Base-by-base conservation (phyloP, 345 rosid species). In the Dipteronia dyeriana region DNA sequence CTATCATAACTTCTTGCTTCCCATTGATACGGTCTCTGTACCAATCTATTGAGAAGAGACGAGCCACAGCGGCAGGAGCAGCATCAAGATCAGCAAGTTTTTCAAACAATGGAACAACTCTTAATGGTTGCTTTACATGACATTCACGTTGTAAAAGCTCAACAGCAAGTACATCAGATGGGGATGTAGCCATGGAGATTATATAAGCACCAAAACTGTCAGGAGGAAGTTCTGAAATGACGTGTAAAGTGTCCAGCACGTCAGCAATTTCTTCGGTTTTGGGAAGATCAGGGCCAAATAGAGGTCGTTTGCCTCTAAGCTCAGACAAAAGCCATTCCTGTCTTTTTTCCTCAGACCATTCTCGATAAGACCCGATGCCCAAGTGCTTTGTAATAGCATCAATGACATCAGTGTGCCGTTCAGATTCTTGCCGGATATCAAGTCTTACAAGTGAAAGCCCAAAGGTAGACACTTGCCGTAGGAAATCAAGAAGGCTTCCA, bases 1-100 rank as follows among this genome's bases (percentile, higher is more conserved):
- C 99, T 1, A 95, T 95, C 98, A 95, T 95, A 68, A 95, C 99
- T 75, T 95, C 99, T 83, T 95, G 99, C 83, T 92, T 95, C 25
- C 98, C 98, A 76, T 91, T 83, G 83, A 95, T 93, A 25, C 91
- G 85, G 74, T 93, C 76, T 75, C 88, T 91, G 76, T 95, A 95
- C 99, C 99, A 95, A 39, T 95, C 97, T 23, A 93, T 82, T 2
- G 99, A 95, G 89, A 95, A 95, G 71, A 95, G 99, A 23, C 98
- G 92, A 20, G 97, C 87, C 66, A 95, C 78, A 26, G 99, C 92
- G 70, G 97, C 99, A 17, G 99, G 99, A 69, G 99, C 99, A 7
- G 88, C 89, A 76, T 95, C 96, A 53, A 96, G 90, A 87, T 96
- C 99, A 9, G 92, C 97, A 26, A 96, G 93, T 82, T 96, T 96